Evolutionary conservation across 805 yeast species (phyloP).

Genomic region (Candida arabinofermentans): DNA sequence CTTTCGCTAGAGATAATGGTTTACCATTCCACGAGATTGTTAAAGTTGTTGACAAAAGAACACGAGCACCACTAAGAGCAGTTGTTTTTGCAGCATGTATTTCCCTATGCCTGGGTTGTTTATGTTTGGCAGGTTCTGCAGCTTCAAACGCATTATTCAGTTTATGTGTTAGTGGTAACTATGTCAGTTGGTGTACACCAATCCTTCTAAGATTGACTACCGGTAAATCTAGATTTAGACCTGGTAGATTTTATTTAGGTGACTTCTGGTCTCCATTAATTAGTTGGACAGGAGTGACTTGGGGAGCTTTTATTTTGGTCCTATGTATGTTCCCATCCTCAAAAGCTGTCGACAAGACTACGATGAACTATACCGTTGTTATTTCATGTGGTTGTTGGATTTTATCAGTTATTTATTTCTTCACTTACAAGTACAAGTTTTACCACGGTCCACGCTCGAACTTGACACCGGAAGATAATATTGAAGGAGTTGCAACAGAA

Average conservation of each 20-base stretch:
- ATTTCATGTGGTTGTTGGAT: conserved; percentile 45
- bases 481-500: not conserved
- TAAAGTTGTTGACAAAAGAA: conserved; percentile 50
- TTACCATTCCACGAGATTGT: conserved; percentile 56
- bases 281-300: conserved; percentile 40
- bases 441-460: conserved; percentile 1
- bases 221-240: conserved; percentile 47
- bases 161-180: conserved; percentile 57
- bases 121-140: conserved; percentile 52
- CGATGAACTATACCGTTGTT: conserved; percentile 70
- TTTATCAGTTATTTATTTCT: not conserved
- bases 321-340: conserved; percentile 59
- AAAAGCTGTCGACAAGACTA: conserved; percentile 34
- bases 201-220: conserved; percentile 47
- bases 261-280: conserved; percentile 41
- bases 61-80: conserved; percentile 65
- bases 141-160: conserved; percentile 71
- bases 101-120: conserved; percentile 49
- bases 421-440: not conserved
- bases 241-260: conserved; percentile 69
- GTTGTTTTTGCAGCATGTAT: conserved; percentile 50
- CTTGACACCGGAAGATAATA: not conserved
- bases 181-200: conserved; percentile 62
- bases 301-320: conserved; percentile 50
- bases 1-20: conserved; percentile 73